Percentiles rank a stretch among this genome's conserved stretches.
Evolutionary conservation across 768 basidiomycete species (phyloP).

Genomic region (Cantharellus cinnabarinus): DNA sequence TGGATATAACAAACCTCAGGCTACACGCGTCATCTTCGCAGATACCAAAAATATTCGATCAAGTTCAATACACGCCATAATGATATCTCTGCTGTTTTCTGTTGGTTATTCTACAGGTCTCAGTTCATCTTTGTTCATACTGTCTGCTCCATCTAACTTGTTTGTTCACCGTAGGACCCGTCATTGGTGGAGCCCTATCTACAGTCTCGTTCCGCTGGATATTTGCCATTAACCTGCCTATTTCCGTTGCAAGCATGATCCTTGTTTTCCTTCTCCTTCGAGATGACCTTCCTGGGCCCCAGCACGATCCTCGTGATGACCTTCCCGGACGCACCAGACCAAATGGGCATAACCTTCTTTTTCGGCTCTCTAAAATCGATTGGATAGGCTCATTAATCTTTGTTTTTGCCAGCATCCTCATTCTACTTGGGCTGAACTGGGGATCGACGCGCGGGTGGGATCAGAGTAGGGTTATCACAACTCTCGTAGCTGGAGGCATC

Average conservation of each 20-base stretch:
- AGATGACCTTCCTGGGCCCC: slow-evolving; percentile 4
- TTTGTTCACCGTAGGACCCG: slow-evolving; percentile 19
- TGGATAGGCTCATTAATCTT: slow-evolving; percentile 29
- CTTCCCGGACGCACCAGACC: not conserved
- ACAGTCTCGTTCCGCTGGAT: slow-evolving; percentile 30
- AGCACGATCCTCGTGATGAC: slow-evolving; percentile 5
- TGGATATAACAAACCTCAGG: not conserved
- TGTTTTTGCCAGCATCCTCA: slow-evolving; percentile 23
- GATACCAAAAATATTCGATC: slow-evolving; percentile 24
- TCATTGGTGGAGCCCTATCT: slow-evolving; percentile 25
- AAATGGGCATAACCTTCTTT: slow-evolving; percentile 2
- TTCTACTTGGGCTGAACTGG: slow-evolving; percentile 33
- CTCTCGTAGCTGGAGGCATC: slow-evolving; percentile 26
- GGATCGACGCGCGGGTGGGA: slow-evolving; percentile 25
- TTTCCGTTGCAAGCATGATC: slow-evolving; percentile 18
- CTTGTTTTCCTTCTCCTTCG: slow-evolving; percentile 25
- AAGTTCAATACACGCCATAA: slow-evolving; percentile 24
- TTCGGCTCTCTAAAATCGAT: slow-evolving; percentile 21
- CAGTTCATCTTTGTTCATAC: not conserved
- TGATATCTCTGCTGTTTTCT: slow-evolving; percentile 25
- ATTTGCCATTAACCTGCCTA: slow-evolving; percentile 34
- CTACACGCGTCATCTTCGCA: slow-evolving; percentile 23
- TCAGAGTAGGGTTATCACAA: slow-evolving; percentile 24
- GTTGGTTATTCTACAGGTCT: slow-evolving; percentile 17
- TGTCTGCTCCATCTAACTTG: not conserved